Base-by-base conservation (phyloP, 495 filamentous ascomycete species). In the Darksidea phi region DNA sequence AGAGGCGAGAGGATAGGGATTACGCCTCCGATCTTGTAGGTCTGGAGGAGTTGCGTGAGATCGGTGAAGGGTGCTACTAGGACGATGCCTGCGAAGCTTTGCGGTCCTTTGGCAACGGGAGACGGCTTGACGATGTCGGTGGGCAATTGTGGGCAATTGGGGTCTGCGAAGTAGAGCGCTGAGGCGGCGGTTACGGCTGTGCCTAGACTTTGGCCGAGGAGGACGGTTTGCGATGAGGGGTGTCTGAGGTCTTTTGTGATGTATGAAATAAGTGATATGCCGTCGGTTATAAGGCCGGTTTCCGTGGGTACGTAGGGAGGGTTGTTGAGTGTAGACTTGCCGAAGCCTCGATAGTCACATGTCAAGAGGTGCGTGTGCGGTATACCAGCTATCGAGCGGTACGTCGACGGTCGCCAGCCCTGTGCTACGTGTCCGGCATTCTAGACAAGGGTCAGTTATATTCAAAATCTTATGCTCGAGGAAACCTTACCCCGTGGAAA, bases 261-360 rank as follows among this genome's bases (percentile, higher is more conserved):
- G 85, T 86, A 95, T 60, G 86, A 78, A 1, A 91, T 75, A 0
- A 87, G 76, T 0, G 91, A 74, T 4, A 87, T 73, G 24, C 88
- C 91, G 66, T 98, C 94, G 7, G 80, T 82, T 57, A 94, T 88
- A 13, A 98, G 76, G 1, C 94, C 94, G 23, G 79, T 71, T 73
- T 98, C 94, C 0, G 88, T 86, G 1, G 94, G 94, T 32, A 60
- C 25, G 34, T 64, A 41, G 12, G 63, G 57, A 1, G 56, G 20
- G 18, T 60, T 66, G 15, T 74, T 76, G 24, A 93, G 91, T 13
- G 87, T 88, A 18, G 88, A 91, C 25, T 83, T 78, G 6, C 92
- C 93, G 67, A 89, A 97, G 25, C 94, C 94, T 25, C 94, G 88
- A 74, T 97, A 97, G 77, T 96, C 91, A 55, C 96, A 79, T 23